phyloP scores from a whole-genome alignment of 805 yeast genomes.

The Candida succiphila region DNA sequence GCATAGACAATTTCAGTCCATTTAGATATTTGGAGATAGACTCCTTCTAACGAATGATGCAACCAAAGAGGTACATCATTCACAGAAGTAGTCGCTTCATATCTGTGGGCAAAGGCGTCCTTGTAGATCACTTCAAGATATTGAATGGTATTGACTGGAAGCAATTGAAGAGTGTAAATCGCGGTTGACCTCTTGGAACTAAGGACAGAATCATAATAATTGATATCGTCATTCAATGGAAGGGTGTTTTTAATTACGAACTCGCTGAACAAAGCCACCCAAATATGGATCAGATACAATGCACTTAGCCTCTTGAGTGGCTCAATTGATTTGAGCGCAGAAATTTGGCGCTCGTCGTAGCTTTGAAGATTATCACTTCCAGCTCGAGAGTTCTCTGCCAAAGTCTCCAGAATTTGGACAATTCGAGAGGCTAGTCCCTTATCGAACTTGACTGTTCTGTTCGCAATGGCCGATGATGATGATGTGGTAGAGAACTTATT shows the following conservation, averaged over 20 bases:
- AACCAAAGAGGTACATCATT: conserved; percentile 14
- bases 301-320: too few species aligned
- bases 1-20: conserved; percentile 8
- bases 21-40: conserved; percentile 6
- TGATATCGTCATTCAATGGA: conserved; percentile 31
- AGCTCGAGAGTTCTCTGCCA: conserved; percentile 10
- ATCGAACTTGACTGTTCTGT: conserved; percentile 2
- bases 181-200: conserved; percentile 21
- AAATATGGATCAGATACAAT: conserved; percentile 10
- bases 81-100: conserved; percentile 9
- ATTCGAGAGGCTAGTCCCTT: conserved; percentile 4
- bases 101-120: conserved; percentile 8
- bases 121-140: conserved; percentile 16
- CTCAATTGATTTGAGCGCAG: too few species aligned
- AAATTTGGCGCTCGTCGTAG: too few species aligned
- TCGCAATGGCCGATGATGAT: neutral
- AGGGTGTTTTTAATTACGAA: conserved; percentile 29
- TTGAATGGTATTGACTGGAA: conserved; percentile 20
- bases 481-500: neutral
- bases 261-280: conserved; percentile 11
- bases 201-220: conserved; percentile 33
- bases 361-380: too few species aligned
- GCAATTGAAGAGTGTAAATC: conserved; percentile 30
- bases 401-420: conserved; percentile 4
- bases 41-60: conserved; percentile 5